These are phyloP conservation scores for Primulina tabacum DNA, from an alignment of 257 asterid genomes.

Conservation along the genomic window DNA sequence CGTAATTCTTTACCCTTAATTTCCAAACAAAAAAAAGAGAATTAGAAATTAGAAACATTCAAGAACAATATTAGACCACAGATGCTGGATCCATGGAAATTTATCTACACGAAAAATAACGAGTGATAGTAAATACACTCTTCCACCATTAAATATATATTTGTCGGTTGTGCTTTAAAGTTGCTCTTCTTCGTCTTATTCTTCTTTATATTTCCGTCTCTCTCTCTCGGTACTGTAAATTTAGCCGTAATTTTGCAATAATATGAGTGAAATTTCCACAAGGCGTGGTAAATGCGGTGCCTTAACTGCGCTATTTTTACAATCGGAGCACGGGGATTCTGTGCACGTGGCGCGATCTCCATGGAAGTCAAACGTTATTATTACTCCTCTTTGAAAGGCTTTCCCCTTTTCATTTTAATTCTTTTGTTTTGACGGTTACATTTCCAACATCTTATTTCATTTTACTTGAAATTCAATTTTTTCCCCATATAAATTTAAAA, in stretches of 20 bases:
- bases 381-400: background rate
- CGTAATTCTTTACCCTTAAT: background rate
- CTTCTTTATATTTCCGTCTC: constrained; percentile 1
- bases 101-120: constrained; percentile 15
- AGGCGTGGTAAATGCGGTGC: background rate
- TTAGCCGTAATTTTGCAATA: background rate
- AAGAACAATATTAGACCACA: background rate
- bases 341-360: background rate
- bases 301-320: background rate
- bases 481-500: too few species aligned
- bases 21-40: background rate
- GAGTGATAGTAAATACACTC: constrained; percentile 47
- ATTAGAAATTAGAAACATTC: background rate
- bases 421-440: too few species aligned
- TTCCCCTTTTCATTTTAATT: background rate
- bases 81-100: constrained; percentile 20
- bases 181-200: constrained; percentile 12
- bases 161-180: constrained; percentile 29
- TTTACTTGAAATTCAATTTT: background rate
- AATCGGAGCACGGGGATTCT: background rate
- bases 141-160: constrained; percentile 15
- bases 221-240: too few species aligned
- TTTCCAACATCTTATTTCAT: background rate
- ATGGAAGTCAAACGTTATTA: background rate
- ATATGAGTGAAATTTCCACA: background rate